phyloP scores from a whole-genome alignment of 108 stramenopile species.

The Poteriospumella lacustris region DNA sequence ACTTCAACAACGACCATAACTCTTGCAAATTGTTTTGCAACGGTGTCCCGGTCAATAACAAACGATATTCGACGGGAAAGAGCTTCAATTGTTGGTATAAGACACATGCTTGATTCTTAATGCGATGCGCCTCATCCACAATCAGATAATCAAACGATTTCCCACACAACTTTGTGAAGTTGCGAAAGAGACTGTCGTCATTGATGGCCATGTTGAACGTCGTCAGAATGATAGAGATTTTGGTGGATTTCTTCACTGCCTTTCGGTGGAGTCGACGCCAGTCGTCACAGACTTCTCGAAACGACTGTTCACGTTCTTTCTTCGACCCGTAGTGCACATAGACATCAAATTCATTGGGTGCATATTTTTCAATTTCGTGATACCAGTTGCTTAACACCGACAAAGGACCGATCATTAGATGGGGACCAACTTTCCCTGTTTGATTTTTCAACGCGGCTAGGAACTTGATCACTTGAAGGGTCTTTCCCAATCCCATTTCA shows the following conservation, averaged over 20 bases:
- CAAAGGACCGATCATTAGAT: conserved; percentile 72
- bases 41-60: conserved; percentile 5
- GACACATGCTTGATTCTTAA: conserved; percentile 32
- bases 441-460: conserved; percentile 55
- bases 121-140: conserved; percentile 12
- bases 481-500: conserved; percentile 76
- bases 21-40: neutral
- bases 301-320: conserved; percentile 34
- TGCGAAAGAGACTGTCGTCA: conserved; percentile 53
- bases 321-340: neutral
- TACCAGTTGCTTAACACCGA: conserved; percentile 77
- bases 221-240: neutral
- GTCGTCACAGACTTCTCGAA: conserved; percentile 54
- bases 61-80: neutral
- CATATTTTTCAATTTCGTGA: conserved; percentile 63
- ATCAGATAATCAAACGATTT: neutral
- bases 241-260: conserved; percentile 38
- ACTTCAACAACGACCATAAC: neutral
- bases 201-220: conserved; percentile 19
- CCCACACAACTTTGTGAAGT: neutral
- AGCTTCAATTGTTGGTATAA: neutral
- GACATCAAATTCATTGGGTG: conserved; percentile 24
- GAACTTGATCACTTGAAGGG: conserved; percentile 63
- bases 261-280: conserved; percentile 48
- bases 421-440: conserved; percentile 22